Evolutionary conservation across 495 filamentous ascomycete genomes (phyloP).

Genomic region (Lophiostoma macrostomum): DNA sequence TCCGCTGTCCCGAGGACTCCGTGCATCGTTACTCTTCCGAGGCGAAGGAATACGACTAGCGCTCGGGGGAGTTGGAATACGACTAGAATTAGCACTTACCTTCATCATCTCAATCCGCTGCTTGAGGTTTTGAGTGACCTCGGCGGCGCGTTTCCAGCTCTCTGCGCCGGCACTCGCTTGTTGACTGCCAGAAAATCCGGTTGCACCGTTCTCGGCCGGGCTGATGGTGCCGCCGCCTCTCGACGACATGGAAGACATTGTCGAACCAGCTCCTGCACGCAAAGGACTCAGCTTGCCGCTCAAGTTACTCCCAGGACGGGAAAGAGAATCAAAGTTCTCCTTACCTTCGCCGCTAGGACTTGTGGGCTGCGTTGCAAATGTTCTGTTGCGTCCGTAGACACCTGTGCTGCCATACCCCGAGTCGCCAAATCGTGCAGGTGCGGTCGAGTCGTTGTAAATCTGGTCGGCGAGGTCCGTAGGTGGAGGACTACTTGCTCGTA

Average conservation of each 20-base stretch:
- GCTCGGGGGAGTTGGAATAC: too few relatives aligned
- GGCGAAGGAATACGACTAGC: too few relatives aligned
- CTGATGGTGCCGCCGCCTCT: constrained; percentile 31
- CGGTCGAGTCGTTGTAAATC: constrained; percentile 26
- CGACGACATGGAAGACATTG: constrained; percentile 39
- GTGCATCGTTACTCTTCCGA: too few relatives aligned
- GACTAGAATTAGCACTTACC: constrained; percentile 44
- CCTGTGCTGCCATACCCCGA: constrained; percentile 44
- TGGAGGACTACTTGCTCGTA: constrained; percentile 44
- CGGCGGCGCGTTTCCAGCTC: constrained; percentile 97
- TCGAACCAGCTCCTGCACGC: constrained; percentile 34
- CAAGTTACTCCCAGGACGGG: constrained; percentile 25
- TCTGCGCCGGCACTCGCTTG: constrained; percentile 58
- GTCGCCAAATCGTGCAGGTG: constrained; percentile 22
- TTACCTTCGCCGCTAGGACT: constrained; percentile 39
- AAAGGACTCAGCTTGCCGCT: constrained; percentile 53
- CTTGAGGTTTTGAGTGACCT: constrained; percentile 96
- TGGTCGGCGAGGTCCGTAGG: constrained; percentile 40
- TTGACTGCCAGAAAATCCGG: constrained; percentile 27
- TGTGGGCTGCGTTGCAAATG: constrained; percentile 33
- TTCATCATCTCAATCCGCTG: constrained; percentile 90
- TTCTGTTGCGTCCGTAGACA: constrained; percentile 35
- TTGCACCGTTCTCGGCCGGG: constrained; percentile 34
- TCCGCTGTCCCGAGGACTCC: too few relatives aligned
- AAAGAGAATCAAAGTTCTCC: constrained; percentile 50